Evolutionary conservation across 2,329 filamentous ascomycete species (phyloP), one percentile per base, ranked within the genome.

Genomic region (Aureobasidium musti): DNA sequence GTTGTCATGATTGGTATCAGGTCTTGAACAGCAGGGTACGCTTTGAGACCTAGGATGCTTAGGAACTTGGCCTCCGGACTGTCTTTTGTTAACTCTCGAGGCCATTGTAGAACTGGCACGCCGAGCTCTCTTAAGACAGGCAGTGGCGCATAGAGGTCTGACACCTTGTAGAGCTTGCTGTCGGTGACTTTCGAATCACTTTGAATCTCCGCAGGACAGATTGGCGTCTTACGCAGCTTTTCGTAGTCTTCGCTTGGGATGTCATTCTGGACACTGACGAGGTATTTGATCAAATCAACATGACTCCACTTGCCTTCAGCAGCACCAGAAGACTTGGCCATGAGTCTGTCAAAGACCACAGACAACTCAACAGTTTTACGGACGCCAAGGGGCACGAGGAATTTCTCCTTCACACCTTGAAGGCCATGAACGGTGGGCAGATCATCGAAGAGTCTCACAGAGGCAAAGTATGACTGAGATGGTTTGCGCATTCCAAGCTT

Each of bases 391-490:
- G 91, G 86, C 2, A 85, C 80, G 50, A 99, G 79, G 69, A 99
- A 91, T 75, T 96, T 97, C 53, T 98, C 94, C 75, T 97, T 98
- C 14, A 97, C 86, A 37, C 88, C 86, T 47, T 89, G 87, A 50
- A 93, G 87, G 14, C 86, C 87, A 70, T 89, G 86, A 1, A 98
- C 87, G 14, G 89, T 88, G 0, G 95, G 93, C 19, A 99, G 82
- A 75, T 99, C 95, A 69, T 97, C 92, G 73, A 99, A 99, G 0
- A 99, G 82, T 75, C 92, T 95, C 43, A 99, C 95, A n/a, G 87
- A 90, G 1, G 91, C 87, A 74, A 99, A 97, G 77, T 97, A 99
- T 0, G 95, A 89, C 70, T 98, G 92, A 3, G 82, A 80, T 5
- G 95, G 95, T 71, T 86, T 90, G 72, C 83, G 89, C 93, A 99